Conservation (phyloP, 1,139 yeast species). For the Candida labiduridarum region DNA sequence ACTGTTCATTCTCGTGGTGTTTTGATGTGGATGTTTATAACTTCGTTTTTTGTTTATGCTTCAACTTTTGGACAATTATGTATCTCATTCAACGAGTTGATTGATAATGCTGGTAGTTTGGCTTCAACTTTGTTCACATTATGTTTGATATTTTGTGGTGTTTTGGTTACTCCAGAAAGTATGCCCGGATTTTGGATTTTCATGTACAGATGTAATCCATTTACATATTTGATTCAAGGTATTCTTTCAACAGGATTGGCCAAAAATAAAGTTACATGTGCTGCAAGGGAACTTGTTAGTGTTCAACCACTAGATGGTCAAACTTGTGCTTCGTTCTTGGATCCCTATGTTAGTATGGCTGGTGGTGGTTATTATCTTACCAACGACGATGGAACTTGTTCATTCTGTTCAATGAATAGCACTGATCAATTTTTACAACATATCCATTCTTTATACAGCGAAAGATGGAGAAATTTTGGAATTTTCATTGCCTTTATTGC, state of each 20-base stretch:
- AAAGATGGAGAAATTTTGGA: conserved; percentile 75
- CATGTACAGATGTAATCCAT: conserved; percentile 67
- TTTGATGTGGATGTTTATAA: conserved; percentile 44
- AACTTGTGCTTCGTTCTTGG: conserved; percentile 60
- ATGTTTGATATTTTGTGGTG: conserved; percentile 40
- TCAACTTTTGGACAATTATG: conserved; percentile 42
- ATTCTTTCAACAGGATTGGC: conserved; percentile 30
- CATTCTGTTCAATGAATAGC: conserved; percentile 49
- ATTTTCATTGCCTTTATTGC: conserved; percentile 49
- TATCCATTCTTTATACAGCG: conserved; percentile 44
- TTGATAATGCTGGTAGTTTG: conserved; percentile 43
- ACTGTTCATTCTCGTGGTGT: conserved; percentile 40
- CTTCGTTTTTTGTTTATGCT: conserved; percentile 37
- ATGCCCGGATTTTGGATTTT: conserved; percentile 51
- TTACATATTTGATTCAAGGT: conserved; percentile 55
- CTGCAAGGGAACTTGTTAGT: conserved; percentile 26
- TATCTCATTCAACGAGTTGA: conserved; percentile 39
- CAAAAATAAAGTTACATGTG: conserved; percentile 27
- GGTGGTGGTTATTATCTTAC: conserved; percentile 54
- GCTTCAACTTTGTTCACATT: conserved; percentile 29
- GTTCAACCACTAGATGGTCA: conserved; percentile 45
- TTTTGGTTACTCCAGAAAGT: conserved; percentile 23
- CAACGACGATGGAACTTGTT: conserved; percentile 37
- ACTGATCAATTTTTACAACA: conserved; percentile 55
- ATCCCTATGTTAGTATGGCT: conserved; percentile 39